Base-by-base conservation (phyloP, 1,139 yeast genomes). In the Candida smagusa region DNA sequence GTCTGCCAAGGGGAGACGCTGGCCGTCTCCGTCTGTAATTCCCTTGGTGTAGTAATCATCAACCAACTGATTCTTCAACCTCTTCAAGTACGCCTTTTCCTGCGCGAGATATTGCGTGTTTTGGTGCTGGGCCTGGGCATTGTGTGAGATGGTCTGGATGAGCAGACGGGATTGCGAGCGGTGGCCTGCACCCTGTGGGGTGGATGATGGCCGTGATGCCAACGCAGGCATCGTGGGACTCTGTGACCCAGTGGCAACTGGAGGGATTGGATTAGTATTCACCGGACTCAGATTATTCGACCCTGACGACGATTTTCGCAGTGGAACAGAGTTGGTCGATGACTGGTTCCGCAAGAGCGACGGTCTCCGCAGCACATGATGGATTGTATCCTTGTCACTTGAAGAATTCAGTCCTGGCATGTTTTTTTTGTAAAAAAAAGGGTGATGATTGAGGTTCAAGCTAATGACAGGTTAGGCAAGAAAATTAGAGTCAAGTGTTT, bases 401-500 rank as follows among this genome's bases (percentile, higher is more conserved):
- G 25, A 25, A 21, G 26, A 6, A 24, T 25, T 32, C 29, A 16
- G 29, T 12, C 29, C 24, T 9, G 34, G 26, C 26, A 12, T 25
- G 12, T 11, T 31, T 23, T 23, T 23, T 23, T 9, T 23, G 9
- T 23, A 9, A 9, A 9, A 23, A n/a, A 23, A 23, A 23, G 11
- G 11, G 9, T 23, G 8, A 49, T 49, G 53, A 44, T 49, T n/a
- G 47, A 46, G 23, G 51, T 49, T 22, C 44, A 36, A 34, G 53
- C 48, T 4, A 49, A 49, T 40, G 53, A 49, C 32, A 36, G 96
- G 47, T 71, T 92, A 12, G 98, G 98, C 1, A 87, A 87, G 63
- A 88, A 87, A 55, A 84, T 89, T 31, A 73, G 77, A 38, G 97
- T 90, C 36, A 90, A 88, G 62, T 88, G 96, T 54, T 71, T 90